A percentile compares a stretch with the other conserved stretches of the same genome.
Evolutionary conservation across 78 protist genomes (phyloP).

Genomic region (Diacronema lutheri): DNA sequence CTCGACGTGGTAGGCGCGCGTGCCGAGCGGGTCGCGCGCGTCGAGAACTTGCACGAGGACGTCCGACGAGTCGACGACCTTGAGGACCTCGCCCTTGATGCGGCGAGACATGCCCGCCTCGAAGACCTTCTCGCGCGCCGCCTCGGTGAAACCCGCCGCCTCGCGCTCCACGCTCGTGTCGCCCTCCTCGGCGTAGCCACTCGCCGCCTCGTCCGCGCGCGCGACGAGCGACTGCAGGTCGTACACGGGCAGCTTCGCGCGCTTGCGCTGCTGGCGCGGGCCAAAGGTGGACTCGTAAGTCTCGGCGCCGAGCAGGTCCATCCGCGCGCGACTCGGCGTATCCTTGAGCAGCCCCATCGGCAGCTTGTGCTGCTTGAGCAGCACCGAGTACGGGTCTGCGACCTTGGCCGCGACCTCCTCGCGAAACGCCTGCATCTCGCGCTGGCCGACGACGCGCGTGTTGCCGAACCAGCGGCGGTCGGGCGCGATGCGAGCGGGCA

Average conservation of each 20-base stretch:
- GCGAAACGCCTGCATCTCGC: neutral
- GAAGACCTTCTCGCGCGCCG: slow-evolving; percentile 60
- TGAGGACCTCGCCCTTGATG: slow-evolving; percentile 94
- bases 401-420: neutral
- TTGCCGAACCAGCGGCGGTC: slow-evolving; percentile 52
- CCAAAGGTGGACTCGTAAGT: slow-evolving; percentile 36
- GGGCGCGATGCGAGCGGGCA: slow-evolving; percentile 30
- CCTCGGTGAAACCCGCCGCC: neutral
- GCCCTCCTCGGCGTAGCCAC: neutral
- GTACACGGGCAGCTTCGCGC: neutral
- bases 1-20: slow-evolving; percentile 70
- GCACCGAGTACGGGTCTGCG: slow-evolving; percentile 25
- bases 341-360: slow-evolving; percentile 27
- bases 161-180: neutral
- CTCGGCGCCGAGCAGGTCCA: slow-evolving; percentile 11
- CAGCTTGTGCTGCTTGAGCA: slow-evolving; percentile 16
- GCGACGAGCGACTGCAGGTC: neutral
- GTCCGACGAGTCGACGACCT: slow-evolving; percentile 94
- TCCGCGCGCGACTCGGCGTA: neutral
- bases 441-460: slow-evolving; percentile 38
- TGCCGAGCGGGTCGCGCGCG: slow-evolving; percentile 99
- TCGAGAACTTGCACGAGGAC: slow-evolving; percentile 80
- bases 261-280: neutral
- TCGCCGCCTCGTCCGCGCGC: neutral
- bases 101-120: slow-evolving; percentile 91